Base-by-base conservation (phyloP, 495 filamentous ascomycete species). In the Friedmanniomyces simplex region DNA sequence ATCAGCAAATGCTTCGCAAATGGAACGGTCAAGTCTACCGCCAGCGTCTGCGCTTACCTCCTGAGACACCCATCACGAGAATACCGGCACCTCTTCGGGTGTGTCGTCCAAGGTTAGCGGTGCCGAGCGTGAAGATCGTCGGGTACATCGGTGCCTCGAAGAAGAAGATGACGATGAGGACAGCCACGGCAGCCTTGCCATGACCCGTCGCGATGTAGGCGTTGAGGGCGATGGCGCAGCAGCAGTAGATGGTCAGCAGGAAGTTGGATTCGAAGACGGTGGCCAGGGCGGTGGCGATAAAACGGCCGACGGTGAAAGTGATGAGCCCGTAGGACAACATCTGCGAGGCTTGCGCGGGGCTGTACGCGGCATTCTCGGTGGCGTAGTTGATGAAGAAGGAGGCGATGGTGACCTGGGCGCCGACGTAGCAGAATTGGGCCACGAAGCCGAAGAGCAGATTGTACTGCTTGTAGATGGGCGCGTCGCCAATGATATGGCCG, bases 391-490 rank as follows among this genome's bases (percentile, higher is more conserved):
- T 75, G 70, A 88, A 86, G 69, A 79, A 86, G 34, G 85, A 82
- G 36, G 77, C 82, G 60, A 86, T 83, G 72, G 56, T 63, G 69
- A 77, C 73, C 63, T 91, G 86, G 0, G 83, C 78, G 25, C 81
- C 83, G 20, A 84, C 79, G 65, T 89, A 89, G n/a, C 77, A 79
- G 74, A 85, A 89, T 64, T 91, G 86, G 14, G 84, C 77, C 36
- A 84, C 53, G 11, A 86, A 77, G 0, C 82, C 86, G 61, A 85
- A 72, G 55, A 78, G 74, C 21, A 91, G 60, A 46, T 62, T 65
- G 47, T 58, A 63, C 51, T 67, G 65, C 57, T 66, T 66, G 59
- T 63, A 63, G 36, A 66, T 36, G 1, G 63, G 63, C 1, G 41
- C 54, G 21, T 55, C 58, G 25, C 62, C 62, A 28, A 64, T 64